Conservation (phyloP, 176 grass and related monocot genomes). For the Bolboschoenus planiculmis region DNA sequence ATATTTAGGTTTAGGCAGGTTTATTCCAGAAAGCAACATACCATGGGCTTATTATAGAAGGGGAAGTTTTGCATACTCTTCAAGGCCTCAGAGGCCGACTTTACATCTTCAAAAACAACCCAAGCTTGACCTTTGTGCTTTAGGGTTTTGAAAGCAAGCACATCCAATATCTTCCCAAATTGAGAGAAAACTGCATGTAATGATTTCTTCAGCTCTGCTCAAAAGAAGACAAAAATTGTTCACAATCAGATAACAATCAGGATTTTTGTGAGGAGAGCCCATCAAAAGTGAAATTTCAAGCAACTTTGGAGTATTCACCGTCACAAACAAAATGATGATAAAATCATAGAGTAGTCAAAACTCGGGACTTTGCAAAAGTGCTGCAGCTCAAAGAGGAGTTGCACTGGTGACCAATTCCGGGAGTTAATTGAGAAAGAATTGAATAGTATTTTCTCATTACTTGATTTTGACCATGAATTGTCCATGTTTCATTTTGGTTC, state of each 20-base stretch:
- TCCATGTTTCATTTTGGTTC: not conserved
- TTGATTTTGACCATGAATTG: not conserved
- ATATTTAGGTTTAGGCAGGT: not conserved
- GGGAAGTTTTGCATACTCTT: constrained; percentile 95
- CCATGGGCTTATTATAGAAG: constrained; percentile 91
- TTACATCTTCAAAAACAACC: constrained; percentile 89
- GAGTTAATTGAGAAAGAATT: not conserved
- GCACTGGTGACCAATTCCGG: not conserved
- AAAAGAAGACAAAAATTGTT: constrained; percentile 16
- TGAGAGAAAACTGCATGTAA: constrained; percentile 80
- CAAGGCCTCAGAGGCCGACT: constrained; percentile 76
- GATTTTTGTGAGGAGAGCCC: not conserved
- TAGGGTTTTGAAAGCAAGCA: constrained; percentile 93
- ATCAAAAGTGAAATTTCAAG: not conserved
- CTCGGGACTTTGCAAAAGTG: not conserved
- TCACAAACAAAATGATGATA: not conserved
- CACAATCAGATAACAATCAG: not conserved
- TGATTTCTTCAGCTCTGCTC: constrained; percentile 89
- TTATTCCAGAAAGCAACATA: constrained; percentile 18
- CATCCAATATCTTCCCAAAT: constrained; percentile 92
- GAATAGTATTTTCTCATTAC: not conserved
- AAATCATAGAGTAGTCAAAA: not conserved
- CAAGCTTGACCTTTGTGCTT: constrained; percentile 99
- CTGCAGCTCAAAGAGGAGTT: not conserved
- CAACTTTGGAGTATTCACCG: not conserved